Conservation (phyloP, 2,329 filamentous ascomycete genomes). For the Westerdykella ornata region DNA sequence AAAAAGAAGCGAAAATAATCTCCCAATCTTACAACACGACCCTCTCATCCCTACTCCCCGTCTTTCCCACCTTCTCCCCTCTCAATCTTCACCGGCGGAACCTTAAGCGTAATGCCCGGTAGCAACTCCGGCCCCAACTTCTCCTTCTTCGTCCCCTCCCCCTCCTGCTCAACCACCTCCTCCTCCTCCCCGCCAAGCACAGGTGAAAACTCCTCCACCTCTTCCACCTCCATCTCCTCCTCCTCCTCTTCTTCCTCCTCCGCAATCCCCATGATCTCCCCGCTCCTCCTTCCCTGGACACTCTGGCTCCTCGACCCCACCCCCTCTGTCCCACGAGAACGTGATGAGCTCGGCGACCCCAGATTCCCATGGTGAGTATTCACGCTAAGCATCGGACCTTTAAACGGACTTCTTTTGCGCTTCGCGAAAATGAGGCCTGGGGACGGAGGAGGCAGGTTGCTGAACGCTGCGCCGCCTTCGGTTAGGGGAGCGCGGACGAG, state of each 20-base stretch:
- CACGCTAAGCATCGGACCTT: conserved; percentile 60
- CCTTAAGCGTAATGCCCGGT: background rate
- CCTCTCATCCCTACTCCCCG: background rate
- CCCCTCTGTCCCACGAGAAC: conserved; percentile 22
- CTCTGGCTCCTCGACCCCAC: conserved; percentile 45
- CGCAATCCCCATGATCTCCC: conserved; percentile 61
- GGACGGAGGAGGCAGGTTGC: conserved; percentile 52
- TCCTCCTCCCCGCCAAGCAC: conserved; percentile 33
- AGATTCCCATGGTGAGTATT: conserved; percentile 27
- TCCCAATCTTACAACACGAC: background rate
- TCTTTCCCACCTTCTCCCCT: background rate
- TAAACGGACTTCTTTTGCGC: conserved; percentile 73
- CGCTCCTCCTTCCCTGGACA: conserved; percentile 60
- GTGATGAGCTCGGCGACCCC: conserved; percentile 8
- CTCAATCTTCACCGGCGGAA: background rate
- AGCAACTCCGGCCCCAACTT: background rate
- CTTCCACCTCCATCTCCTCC: conserved; percentile 49
- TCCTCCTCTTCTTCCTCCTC: conserved; percentile 41
- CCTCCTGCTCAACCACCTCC: conserved; percentile 23
- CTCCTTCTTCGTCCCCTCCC: conserved; percentile 2
- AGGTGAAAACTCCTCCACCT: conserved; percentile 55
- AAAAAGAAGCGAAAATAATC: no score
- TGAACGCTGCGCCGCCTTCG: conserved; percentile 41
- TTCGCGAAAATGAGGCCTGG: conserved; percentile 71
- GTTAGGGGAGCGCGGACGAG: conserved; percentile 59